Evolutionary conservation across 371 early-diverging fungal species (phyloP).

Genomic region (Mortierella sp.): DNA sequence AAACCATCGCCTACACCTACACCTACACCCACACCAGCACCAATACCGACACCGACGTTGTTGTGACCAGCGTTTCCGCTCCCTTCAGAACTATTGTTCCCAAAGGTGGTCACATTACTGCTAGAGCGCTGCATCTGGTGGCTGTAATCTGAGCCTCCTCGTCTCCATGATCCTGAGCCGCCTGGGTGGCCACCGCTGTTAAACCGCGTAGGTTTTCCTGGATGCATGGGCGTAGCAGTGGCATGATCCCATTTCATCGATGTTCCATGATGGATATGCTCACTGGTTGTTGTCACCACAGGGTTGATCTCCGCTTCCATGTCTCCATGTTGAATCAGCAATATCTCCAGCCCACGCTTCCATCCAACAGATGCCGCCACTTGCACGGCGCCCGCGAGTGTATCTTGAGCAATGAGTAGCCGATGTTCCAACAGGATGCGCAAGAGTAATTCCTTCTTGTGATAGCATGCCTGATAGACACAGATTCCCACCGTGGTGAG

Average conservation of each 20-base stretch:
- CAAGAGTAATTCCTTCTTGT: constrained; percentile 30
- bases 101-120: not conserved
- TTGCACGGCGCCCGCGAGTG: constrained; percentile 46
- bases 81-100: too few species aligned
- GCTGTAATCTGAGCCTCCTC: constrained; percentile 7
- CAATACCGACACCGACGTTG: not conserved
- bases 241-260: constrained; percentile 52
- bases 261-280: constrained; percentile 30
- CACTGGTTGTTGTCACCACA: constrained; percentile 36
- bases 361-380: constrained; percentile 51
- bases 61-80: too few species aligned
- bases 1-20: not conserved
- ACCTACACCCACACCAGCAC: not conserved
- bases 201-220: not conserved
- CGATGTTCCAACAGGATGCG: constrained; percentile 36
- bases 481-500: constrained; percentile 50
- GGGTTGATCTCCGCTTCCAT: constrained; percentile 50
- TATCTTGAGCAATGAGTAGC: constrained; percentile 43
- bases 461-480: constrained; percentile 46
- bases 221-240: constrained; percentile 13
- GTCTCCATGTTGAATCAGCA: constrained; percentile 47
- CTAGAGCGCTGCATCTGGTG: constrained; percentile 8
- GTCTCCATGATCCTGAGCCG: not conserved
- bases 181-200: not conserved
- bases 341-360: constrained; percentile 39